A percentile compares a stretch with the other conserved stretches of the same genome.
Evolutionary conservation across 352 stramenopile genomes (phyloP).

Genomic region (Phytophthora tubulina): DNA sequence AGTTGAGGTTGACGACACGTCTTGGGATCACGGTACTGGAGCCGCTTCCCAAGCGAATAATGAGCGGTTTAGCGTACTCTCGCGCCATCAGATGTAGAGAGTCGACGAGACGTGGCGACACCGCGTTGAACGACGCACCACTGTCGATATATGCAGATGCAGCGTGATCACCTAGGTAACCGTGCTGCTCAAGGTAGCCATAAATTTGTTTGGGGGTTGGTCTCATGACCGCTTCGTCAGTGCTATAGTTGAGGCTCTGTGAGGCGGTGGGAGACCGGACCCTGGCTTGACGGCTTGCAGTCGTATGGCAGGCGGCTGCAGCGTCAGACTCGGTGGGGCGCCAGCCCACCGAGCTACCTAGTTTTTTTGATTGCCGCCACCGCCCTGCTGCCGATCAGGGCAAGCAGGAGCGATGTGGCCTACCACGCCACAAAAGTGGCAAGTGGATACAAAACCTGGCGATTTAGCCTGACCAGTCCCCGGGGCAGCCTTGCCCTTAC

Average conservation of each 20-base stretch:
- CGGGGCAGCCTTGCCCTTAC: no score
- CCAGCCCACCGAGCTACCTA: constrained; percentile 6
- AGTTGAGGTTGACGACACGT: no score
- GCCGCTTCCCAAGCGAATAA: not conserved
- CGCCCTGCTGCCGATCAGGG: not conserved
- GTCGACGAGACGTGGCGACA: constrained; percentile 4
- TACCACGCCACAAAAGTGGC: not conserved
- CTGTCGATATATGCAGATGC: constrained; percentile 13
- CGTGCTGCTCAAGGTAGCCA: constrained; percentile 10
- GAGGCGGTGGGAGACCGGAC: not conserved
- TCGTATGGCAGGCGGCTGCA: not conserved
- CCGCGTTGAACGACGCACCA: constrained; percentile 13
- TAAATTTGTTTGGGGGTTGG: not conserved
- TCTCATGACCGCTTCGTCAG: constrained; percentile 4
- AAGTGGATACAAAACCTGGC: not conserved
- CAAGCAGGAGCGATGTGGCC: constrained; percentile 6
- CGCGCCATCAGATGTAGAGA: not conserved
- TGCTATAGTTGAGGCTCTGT: constrained; percentile 5
- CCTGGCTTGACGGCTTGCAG: constrained; percentile 6
- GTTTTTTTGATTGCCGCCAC: constrained; percentile 6
- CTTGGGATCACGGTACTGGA: no score
- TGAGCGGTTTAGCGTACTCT: constrained; percentile 7
- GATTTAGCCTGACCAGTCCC: no score
- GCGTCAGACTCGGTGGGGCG: not conserved
- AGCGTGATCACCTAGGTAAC: not conserved